These are phyloP conservation scores for Penicillium paxilli DNA, from an alignment of 495 filamentous ascomycete species.

Conservation along the genomic window DNA sequence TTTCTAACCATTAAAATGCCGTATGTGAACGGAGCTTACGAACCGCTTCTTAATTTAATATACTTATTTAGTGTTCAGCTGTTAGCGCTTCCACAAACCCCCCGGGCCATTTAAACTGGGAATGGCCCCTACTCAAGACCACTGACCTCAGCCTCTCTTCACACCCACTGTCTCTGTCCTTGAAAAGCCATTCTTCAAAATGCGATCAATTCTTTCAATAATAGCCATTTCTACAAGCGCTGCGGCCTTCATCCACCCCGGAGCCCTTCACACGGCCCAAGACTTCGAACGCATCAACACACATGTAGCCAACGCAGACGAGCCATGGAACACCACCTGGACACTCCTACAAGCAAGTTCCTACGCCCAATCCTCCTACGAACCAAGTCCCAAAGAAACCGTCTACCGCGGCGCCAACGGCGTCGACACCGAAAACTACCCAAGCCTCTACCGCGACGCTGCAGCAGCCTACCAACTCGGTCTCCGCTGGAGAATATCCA, in stretches of 20 bases:
- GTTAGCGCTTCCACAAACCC: too few relatives aligned
- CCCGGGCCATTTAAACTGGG: too few relatives aligned
- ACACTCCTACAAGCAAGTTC: slow-evolving; percentile 25
- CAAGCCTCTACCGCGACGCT: slow-evolving; percentile 35
- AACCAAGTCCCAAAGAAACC: slow-evolving; percentile 14
- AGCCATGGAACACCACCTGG: slow-evolving; percentile 40
- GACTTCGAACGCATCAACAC: slow-evolving; percentile 36
- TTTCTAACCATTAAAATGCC: neutral
- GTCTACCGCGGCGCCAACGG: slow-evolving; percentile 33
- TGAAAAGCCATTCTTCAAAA: neutral
- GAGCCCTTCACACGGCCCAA: slow-evolving; percentile 36
- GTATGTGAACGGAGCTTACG: too few relatives aligned
- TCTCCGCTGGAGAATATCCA: slow-evolving; percentile 40
- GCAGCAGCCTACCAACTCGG: slow-evolving; percentile 40
- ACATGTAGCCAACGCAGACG: slow-evolving; percentile 22
- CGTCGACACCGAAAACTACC: slow-evolving; percentile 36
- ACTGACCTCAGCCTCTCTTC: neutral
- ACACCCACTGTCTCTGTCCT: neutral
- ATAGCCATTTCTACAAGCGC: neutral
- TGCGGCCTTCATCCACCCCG: slow-evolving; percentile 29
- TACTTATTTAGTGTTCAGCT: too few relatives aligned
- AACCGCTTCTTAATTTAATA: too few relatives aligned
- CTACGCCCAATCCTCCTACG: slow-evolving; percentile 26
- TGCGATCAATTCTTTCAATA: neutral
- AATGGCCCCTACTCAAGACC: neutral